Conservation (phyloP, 2,329 filamentous ascomycete genomes). For the Herpomyces periplanetae region DNA sequence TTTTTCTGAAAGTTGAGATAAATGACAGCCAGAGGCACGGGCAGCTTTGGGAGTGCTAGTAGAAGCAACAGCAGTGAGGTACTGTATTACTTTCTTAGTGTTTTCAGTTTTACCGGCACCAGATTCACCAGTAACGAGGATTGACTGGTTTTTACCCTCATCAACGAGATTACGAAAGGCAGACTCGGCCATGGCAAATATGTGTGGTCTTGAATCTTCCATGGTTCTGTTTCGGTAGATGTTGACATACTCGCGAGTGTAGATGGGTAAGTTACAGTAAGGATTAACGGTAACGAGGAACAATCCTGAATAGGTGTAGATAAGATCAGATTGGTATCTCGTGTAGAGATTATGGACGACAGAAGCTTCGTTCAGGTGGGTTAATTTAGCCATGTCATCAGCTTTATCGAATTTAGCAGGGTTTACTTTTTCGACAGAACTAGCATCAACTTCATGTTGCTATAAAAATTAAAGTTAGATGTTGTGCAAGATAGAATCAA, state of each 20-base stretch:
- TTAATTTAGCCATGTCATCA: slow-evolving; percentile 94
- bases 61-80: slow-evolving; percentile 67
- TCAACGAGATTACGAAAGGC: slow-evolving; percentile 84
- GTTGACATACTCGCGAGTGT: slow-evolving; percentile 80
- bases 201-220: slow-evolving; percentile 85
- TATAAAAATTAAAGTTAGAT: slow-evolving; percentile 7
- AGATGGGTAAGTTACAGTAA: slow-evolving; percentile 74
- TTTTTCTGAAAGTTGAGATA: slow-evolving; percentile 71
- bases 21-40: slow-evolving; percentile 20
- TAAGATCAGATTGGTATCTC: slow-evolving; percentile 75
- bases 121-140: slow-evolving; percentile 85
- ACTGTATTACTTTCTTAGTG: slow-evolving; percentile 97
- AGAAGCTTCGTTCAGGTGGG: slow-evolving; percentile 83
- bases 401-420: slow-evolving; percentile 98
- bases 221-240: slow-evolving; percentile 76
- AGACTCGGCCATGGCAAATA: slow-evolving; percentile 86
- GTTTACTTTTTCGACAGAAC: slow-evolving; percentile 91
- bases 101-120: slow-evolving; percentile 96
- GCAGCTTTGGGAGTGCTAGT: slow-evolving; percentile 24
- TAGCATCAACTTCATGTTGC: slow-evolving; percentile 51
- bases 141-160: slow-evolving; percentile 82
- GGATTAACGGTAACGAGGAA: slow-evolving; percentile 93
- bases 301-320: slow-evolving; percentile 83
- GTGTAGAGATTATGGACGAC: slow-evolving; percentile 89
- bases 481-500: slow-evolving; percentile 1